Evolutionary conservation across 257 asterid species (phyloP), one percentile per base, ranked within the genome.

Genomic region (Solanum chiquidenum): DNA sequence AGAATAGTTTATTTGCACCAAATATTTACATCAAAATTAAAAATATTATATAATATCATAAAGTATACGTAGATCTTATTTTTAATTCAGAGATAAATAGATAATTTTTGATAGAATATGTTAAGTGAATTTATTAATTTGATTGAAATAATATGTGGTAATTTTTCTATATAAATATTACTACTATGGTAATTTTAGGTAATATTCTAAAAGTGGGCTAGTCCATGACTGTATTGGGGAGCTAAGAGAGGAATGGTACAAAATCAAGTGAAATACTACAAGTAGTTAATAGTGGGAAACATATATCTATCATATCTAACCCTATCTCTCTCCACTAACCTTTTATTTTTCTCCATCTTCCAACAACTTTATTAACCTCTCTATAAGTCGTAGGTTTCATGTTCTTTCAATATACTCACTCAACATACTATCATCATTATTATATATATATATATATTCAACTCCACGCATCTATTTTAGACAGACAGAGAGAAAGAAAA

Each of bases 201-300:
- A 62, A 7, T 62, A n/a, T 62, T 62, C 71, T 62, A 62, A 10
- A 62, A 62, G 31, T n/a, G 71, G 33, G 31, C 71, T 62, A 62
- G 90, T 86, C 90, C 87, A 87, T 91, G 89, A 27, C 92, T 89
- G 91, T 86, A 90, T 90, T 87, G 86, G 91, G 93, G 87, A 91
- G 88, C 88, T 86, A 60, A 73, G 71, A 85, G 88, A 88, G 86
- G 71, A 89, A 79, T 44, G 66, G 58, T 87, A 88, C 89, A 87
- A 88, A 76, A 91, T 89, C 92, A 87, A 73, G 88, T 73, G 74
- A 75, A 71, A 86, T 73, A 73, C 84, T 73, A 73, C 74, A 23
- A 72, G 14, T 86, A 71, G 68, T 42, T 71, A 71, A 9, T 86
- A 49, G 74, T 73, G 88, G 84, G 83, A 72, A 74, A 49, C 69